Evolutionary conservation across 1,284 basidiomycete genomes (phyloP).

Genomic region (Cerioporus squamosus): DNA sequence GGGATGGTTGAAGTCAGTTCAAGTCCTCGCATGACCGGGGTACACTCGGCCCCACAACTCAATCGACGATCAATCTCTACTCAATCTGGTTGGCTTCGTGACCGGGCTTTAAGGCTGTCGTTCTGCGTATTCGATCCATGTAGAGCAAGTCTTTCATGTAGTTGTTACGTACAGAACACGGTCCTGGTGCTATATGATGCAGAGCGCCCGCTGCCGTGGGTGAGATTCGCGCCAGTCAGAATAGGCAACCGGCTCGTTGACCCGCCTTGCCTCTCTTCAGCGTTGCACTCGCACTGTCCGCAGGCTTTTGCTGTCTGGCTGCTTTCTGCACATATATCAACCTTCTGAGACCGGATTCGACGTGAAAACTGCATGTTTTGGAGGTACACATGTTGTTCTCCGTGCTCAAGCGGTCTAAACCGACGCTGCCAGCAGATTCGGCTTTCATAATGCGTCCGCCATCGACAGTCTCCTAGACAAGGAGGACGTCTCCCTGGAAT

Average conservation of each 20-base stretch:
- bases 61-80: constrained; percentile 27
- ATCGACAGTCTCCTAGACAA: constrained; percentile 86
- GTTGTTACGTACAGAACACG: constrained; percentile 24
- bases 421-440: constrained; percentile 61
- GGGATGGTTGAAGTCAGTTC: too few species aligned
- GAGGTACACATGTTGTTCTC: constrained; percentile 33
- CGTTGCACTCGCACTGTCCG: not conserved
- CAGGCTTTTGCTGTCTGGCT: constrained; percentile 1
- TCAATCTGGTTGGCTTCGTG: constrained; percentile 16
- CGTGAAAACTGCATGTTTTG: constrained; percentile 35
- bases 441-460: constrained; percentile 81
- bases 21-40: not conserved
- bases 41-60: constrained; percentile 26
- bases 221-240: constrained; percentile 25
- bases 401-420: constrained; percentile 24
- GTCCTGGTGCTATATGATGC: constrained; percentile 8
- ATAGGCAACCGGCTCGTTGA: constrained; percentile 18
- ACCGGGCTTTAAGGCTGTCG: constrained; percentile 12
- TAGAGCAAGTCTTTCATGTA: constrained; percentile 23
- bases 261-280: not conserved
- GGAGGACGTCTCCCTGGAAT: constrained; percentile 85
- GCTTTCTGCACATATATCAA: not conserved
- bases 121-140: constrained; percentile 12
- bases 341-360: not conserved
- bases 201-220: constrained; percentile 13